phyloP scores from a whole-genome alignment of 768 basidiomycete genomes.

The Serendipita sp. region DNA sequence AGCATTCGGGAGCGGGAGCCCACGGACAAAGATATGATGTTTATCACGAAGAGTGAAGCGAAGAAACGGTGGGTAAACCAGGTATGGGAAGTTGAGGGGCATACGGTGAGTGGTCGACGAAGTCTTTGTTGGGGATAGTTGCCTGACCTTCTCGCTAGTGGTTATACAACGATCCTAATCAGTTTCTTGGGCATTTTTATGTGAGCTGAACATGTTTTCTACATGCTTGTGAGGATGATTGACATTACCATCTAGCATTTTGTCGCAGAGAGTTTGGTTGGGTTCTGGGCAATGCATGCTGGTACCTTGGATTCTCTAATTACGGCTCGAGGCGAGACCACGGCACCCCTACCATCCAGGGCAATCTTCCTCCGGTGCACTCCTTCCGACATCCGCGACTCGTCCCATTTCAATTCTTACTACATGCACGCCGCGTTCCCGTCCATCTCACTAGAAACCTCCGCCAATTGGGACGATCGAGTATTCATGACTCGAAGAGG shows the following conservation, averaged over 20 bases:
- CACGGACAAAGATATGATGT: constrained; percentile 41
- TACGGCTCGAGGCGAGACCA: constrained; percentile 22
- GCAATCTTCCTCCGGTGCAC: constrained; percentile 45
- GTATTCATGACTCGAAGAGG: constrained; percentile 18
- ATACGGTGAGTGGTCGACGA: constrained; percentile 37
- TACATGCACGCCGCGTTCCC: constrained; percentile 64
- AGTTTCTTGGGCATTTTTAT: constrained; percentile 17
- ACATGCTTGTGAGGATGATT: constrained; percentile 53
- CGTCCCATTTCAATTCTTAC: constrained; percentile 60
- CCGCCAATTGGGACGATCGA: constrained; percentile 60
- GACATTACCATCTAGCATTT: constrained; percentile 41
- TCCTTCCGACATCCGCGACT: constrained; percentile 30
- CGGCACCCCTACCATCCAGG: constrained; percentile 40
- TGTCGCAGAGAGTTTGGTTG: constrained; percentile 65
- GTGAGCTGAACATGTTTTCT: constrained; percentile 7
- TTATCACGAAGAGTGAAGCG: constrained; percentile 47
- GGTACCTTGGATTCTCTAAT: constrained; percentile 28
- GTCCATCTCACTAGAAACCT: constrained; percentile 46
- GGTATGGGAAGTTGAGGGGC: constrained; percentile 53
- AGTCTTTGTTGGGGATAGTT: neutral
- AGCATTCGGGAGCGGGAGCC: constrained; percentile 55
- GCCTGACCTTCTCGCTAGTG: neutral
- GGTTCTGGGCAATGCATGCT: constrained; percentile 58
- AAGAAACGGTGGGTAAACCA: constrained; percentile 42
- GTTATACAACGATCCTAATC: constrained; percentile 48